Conservation (phyloP, 2,329 filamentous ascomycete species). For the Verticillium tricorpus region DNA sequence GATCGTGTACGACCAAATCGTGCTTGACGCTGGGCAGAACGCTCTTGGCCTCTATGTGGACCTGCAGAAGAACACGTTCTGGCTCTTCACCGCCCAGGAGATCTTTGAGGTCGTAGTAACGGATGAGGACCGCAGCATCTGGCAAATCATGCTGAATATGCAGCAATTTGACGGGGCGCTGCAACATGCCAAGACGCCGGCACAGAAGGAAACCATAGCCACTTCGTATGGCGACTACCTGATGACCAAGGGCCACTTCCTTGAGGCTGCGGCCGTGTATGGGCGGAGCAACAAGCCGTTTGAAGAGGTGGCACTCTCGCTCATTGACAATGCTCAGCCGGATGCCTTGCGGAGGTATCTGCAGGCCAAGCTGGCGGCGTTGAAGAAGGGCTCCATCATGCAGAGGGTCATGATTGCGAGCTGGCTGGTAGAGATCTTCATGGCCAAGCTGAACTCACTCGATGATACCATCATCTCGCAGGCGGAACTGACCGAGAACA, state of each 20-base stretch:
- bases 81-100: constrained; percentile 86
- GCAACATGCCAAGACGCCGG: constrained; percentile 72
- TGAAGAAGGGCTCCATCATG: constrained; percentile 83
- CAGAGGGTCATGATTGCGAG: constrained; percentile 92
- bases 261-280: constrained; percentile 84
- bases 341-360: constrained; percentile 91
- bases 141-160: constrained; percentile 85
- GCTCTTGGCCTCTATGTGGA: constrained; percentile 84
- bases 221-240: constrained; percentile 89
- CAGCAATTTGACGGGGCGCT: constrained; percentile 87
- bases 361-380: constrained; percentile 72
- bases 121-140: constrained; percentile 88
- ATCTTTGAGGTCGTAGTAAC: constrained; percentile 91
- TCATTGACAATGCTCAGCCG: constrained; percentile 86
- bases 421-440: constrained; percentile 94
- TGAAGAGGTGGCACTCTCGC: constrained; percentile 86
- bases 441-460: constrained; percentile 91
- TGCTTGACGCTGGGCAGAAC: constrained; percentile 74
- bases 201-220: constrained; percentile 86
- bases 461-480: constrained; percentile 92
- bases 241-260: constrained; percentile 72
- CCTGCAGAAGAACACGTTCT: constrained; percentile 92
- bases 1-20: constrained; percentile 80
- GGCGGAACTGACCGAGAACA: constrained; percentile 70
- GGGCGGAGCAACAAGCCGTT: constrained; percentile 96